Evolutionary conservation across 164 flowering plant genomes (phyloP).

Genomic region (Nelumbo lutea): DNA sequence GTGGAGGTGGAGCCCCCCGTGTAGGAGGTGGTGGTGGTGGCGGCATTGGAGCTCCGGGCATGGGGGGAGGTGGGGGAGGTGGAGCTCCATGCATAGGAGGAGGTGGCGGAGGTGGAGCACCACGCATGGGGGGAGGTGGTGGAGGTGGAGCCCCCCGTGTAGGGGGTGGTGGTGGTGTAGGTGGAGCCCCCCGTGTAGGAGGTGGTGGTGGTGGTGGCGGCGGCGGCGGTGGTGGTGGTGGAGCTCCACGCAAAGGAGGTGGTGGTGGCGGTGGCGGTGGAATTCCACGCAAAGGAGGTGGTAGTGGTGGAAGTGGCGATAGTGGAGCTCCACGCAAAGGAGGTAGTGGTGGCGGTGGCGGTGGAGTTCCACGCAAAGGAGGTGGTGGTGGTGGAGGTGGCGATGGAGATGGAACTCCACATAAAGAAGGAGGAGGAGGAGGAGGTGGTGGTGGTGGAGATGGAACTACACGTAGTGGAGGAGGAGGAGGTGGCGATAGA

Average conservation of each 20-base stretch:
- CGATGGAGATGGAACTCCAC: constrained; percentile 1
- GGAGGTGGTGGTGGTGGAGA: background rate
- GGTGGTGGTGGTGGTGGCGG: constrained; percentile 23
- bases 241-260: constrained; percentile 4
- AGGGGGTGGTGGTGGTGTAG: constrained; percentile 15
- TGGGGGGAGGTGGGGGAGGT: constrained; percentile 18
- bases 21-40: constrained; percentile 26
- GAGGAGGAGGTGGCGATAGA: constrained; percentile 13
- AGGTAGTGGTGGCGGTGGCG: no score
- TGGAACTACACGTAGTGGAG: background rate
- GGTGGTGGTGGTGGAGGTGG: no score
- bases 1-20: constrained; percentile 23
- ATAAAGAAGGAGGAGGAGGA: constrained; percentile 9
- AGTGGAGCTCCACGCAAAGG: no score
- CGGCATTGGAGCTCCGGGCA: constrained; percentile 6
- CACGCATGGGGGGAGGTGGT: constrained; percentile 20
- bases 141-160: constrained; percentile 9
- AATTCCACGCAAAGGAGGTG: no score
- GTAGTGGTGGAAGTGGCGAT: background rate
- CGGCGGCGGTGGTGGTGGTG: background rate
- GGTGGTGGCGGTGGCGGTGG: background rate
- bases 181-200: constrained; percentile 13
- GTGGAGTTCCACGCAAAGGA: no score
- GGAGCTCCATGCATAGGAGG: constrained; percentile 21
- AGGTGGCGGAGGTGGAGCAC: constrained; percentile 28